phyloP scores from a whole-genome alignment of 495 filamentous ascomycete genomes.

The Hypoxylon rickii region DNA sequence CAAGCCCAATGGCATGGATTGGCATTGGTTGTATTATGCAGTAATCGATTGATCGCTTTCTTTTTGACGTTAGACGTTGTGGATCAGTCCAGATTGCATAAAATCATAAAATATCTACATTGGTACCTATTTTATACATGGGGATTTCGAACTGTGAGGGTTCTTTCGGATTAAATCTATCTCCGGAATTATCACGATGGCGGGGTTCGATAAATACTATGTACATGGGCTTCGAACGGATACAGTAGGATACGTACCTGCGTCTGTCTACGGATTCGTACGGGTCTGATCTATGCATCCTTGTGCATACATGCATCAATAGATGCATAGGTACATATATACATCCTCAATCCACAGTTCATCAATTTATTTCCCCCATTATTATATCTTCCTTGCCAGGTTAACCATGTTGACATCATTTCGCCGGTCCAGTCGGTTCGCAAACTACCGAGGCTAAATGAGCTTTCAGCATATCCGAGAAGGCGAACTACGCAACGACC shows the following conservation, averaged over 20 bases:
- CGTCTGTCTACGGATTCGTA: too few species aligned
- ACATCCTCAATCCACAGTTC: too few species aligned
- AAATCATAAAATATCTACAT: not conserved
- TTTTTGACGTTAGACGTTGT: too few species aligned
- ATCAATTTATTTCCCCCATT: too few species aligned
- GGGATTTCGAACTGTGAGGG: not conserved
- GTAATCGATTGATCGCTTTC: too few species aligned
- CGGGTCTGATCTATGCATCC: not conserved
- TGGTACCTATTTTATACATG: not conserved
- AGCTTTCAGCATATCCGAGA: constrained; percentile 8
- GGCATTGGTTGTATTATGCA: not conserved
- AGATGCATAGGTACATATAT: not conserved
- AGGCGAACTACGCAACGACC: not conserved
- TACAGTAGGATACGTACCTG: not conserved
- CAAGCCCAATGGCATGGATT: constrained; percentile 22
- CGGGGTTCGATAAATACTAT: not conserved
- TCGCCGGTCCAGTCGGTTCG: constrained; percentile 6
- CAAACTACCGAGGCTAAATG: constrained; percentile 30
- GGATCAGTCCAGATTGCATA: constrained; percentile 29
- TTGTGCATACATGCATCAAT: not conserved
- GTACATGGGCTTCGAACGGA: not conserved
- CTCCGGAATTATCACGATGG: not conserved
- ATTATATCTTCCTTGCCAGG: too few species aligned
- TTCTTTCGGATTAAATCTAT: constrained; percentile 10
- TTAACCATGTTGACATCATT: constrained; percentile 30